Percentiles rank a stretch among this genome's conserved stretches.
Evolutionary conservation across 139 green algal genomes (phyloP).

Genomic region (Tetraselmis striata): DNA sequence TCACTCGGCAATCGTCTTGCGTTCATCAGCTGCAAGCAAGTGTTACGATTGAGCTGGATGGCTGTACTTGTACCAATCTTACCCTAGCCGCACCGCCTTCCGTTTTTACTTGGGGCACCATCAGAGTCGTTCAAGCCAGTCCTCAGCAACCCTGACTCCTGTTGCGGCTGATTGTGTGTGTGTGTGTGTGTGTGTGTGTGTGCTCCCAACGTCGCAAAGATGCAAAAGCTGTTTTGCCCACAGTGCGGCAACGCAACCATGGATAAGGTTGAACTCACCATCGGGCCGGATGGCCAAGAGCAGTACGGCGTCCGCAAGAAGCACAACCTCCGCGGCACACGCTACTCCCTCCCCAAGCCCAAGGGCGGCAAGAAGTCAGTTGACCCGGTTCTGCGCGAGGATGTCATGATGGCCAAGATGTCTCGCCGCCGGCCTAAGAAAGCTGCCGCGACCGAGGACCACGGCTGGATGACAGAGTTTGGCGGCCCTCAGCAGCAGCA

Average conservation of each 20-base stretch:
- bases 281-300: constrained; percentile 62
- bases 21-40: too few relatives aligned
- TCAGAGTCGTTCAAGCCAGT: too few relatives aligned
- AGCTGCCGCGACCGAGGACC: constrained; percentile 20
- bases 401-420: constrained; percentile 67
- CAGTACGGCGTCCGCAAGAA: constrained; percentile 72
- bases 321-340: constrained; percentile 72
- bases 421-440: constrained; percentile 21
- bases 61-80: too few relatives aligned
- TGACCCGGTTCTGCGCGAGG: constrained; percentile 81
- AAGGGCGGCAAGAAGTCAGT: constrained; percentile 49
- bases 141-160: too few relatives aligned
- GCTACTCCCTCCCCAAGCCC: constrained; percentile 84
- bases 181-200: too few relatives aligned
- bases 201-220: too few relatives aligned
- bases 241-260: constrained; percentile 86
- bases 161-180: too few relatives aligned
- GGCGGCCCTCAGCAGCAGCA: not conserved
- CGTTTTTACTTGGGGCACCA: too few relatives aligned
- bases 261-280: constrained; percentile 72
- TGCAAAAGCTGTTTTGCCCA: constrained; percentile 77
- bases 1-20: too few relatives aligned
- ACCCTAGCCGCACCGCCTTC: too few relatives aligned
- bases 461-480: not conserved
- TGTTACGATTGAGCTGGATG: too few relatives aligned